These are phyloP conservation scores for Talaromyces sp. DNA, from an alignment of 2,329 filamentous ascomycete genomes.

Conservation along the genomic window DNA sequence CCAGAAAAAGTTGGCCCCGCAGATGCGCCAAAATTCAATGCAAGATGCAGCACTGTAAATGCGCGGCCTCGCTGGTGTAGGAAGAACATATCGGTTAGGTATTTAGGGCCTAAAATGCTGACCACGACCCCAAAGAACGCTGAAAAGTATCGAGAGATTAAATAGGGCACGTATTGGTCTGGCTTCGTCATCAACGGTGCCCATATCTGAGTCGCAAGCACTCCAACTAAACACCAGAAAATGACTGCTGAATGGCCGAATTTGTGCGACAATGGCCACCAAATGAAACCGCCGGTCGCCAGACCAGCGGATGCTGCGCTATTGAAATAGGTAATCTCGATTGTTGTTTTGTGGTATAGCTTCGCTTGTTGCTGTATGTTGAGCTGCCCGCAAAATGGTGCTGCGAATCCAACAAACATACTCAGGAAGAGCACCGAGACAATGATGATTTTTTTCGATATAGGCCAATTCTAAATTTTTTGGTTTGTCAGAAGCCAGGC, in stretches of 20 bases:
- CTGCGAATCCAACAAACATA: constrained; percentile 1
- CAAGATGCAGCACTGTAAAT: constrained; percentile 1
- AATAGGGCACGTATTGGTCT: constrained; percentile 3
- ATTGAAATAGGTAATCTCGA: constrained; percentile 1
- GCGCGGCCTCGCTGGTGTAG: constrained; percentile 2
- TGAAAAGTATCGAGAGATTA: constrained; percentile 1
- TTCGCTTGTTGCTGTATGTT: background rate
- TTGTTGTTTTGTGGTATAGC: constrained; percentile 4
- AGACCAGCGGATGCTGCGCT: constrained; percentile 3
- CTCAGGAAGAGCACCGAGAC: background rate
- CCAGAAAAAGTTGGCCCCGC: constrained; percentile 3
- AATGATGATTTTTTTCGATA: background rate
- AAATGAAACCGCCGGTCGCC: background rate
- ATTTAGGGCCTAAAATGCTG: background rate
- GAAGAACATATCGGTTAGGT: constrained; percentile 3
- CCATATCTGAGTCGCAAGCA: constrained; percentile 4
- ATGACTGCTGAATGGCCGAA: constrained; percentile 7
- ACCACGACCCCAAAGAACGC: constrained; percentile 1
- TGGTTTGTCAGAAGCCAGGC: background rate
- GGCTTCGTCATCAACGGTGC: constrained; percentile 2
- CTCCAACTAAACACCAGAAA: constrained; percentile 2
- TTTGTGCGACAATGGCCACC: constrained; percentile 4
- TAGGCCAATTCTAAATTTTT: background rate
- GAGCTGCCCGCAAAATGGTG: constrained; percentile 3
- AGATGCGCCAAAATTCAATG: constrained; percentile 5